Evolutionary conservation across 169 alveolate genomes (phyloP).

Genomic region (Plasmodium falciparum): DNA sequence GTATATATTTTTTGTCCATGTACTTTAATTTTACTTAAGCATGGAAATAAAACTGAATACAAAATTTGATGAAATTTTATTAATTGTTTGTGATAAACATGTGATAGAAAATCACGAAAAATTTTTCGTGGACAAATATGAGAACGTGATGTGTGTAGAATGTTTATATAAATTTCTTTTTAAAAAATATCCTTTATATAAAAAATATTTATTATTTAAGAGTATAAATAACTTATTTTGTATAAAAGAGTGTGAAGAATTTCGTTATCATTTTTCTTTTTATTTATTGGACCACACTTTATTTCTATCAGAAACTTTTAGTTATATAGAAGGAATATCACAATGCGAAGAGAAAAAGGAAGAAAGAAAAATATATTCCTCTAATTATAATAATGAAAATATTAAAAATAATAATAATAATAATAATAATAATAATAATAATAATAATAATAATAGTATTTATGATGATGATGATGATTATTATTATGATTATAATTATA

Average conservation of each 20-base stretch:
- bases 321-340: constrained; percentile 50
- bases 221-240: constrained; percentile 53
- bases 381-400: constrained; percentile 7
- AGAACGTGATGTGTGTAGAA: constrained; percentile 55
- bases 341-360: constrained; percentile 2
- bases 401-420: not conserved
- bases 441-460: not conserved
- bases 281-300: constrained; percentile 61
- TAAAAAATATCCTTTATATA: constrained; percentile 63
- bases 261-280: constrained; percentile 71
- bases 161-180: constrained; percentile 54
- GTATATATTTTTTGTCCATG: constrained; percentile 1
- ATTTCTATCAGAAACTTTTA: constrained; percentile 60
- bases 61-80: constrained; percentile 36
- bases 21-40: not conserved
- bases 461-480: constrained; percentile 31
- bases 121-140: constrained; percentile 39
- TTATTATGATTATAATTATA: constrained; percentile 32
- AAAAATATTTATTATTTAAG: constrained; percentile 69
- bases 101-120: constrained; percentile 71
- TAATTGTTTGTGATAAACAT: constrained; percentile 43
- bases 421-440: not conserved
- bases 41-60: constrained; percentile 73
- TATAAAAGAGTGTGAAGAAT: constrained; percentile 46
- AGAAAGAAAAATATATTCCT: not conserved